Evolutionary conservation across 345 rosid genomes (phyloP), one percentile per base, ranked within the genome.

Genomic region (Geranium rotundifolium): DNA sequence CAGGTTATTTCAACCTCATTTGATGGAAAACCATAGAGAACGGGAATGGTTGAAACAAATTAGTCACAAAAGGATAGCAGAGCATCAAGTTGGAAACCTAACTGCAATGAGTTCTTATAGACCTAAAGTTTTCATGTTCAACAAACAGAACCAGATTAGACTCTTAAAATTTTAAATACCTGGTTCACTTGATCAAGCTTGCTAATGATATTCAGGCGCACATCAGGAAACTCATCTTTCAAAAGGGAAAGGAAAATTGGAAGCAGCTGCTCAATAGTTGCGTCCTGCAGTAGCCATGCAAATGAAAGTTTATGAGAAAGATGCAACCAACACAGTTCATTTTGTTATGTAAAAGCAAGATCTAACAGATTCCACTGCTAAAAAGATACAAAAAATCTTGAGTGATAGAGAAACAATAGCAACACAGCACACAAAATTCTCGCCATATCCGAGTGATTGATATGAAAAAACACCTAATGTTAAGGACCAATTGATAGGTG

Each of bases 141-240:
- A 23, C 27, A 23, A 23, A 23, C 27, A 23, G 2, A 23, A 0
- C 27, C 27, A 23, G 27, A 52, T 9, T 1, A 13, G 56, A 52
- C 4, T 23, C 12, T 23, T 23, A 54, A 50, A 17, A 18, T 7
- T 16, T 9, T 17, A 63, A 84, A 65, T 67, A 92, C 98, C 98
- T 89, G 96, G 62, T 92, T 89, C 67, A 92, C 98, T 87, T 92
- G 89, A 78, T 91, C 98, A 58, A 87, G 96, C 84, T 91, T 91
- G 91, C 98, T 87, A 69, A 91, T 91, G 29, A 91, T 89, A 73
- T 89, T 92, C 61, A 92, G 84, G 37, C 98, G 90, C 70, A 92
- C 98, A 72, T 92, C 98, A 56, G 98, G 95, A 78, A 87, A 89
- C 67, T 89, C 96, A 76, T 92, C 98, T 77, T 87, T 91, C 82